Evolutionary conservation across 192 early-diverging fungal species (phyloP).

Genomic region (Podila verticillata): DNA sequence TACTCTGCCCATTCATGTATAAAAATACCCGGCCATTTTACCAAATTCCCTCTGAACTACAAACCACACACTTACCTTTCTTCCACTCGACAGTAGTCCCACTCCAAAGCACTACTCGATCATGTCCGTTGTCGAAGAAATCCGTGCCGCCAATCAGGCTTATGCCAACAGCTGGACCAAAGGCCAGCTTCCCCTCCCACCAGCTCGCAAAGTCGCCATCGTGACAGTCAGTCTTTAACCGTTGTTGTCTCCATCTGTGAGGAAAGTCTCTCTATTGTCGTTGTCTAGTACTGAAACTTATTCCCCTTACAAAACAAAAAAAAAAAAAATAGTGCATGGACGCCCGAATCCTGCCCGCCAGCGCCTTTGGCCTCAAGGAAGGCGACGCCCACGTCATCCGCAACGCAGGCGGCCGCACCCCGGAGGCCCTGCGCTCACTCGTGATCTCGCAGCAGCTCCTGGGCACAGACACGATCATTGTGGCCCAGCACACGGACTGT

Average conservation of each 20-base stretch:
- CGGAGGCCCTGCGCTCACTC: slow-evolving; percentile 53
- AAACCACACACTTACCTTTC: neutral
- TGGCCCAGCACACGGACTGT: slow-evolving; percentile 52
- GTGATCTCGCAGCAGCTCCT: slow-evolving; percentile 56
- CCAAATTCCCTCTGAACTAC: too few species aligned
- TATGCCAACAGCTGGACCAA: slow-evolving; percentile 47
- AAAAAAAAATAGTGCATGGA: slow-evolving; percentile 46
- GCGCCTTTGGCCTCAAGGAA: slow-evolving; percentile 49
- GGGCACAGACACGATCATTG: slow-evolving; percentile 47
- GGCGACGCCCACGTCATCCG: slow-evolving; percentile 59
- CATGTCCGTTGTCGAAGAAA: slow-evolving; percentile 38
- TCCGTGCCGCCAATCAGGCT: slow-evolving; percentile 41
- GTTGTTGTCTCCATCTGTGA: neutral
- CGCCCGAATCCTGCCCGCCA: slow-evolving; percentile 51
- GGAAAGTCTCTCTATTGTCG: neutral
- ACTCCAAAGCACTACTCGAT: neutral
- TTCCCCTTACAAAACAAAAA: neutral
- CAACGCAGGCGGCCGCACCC: slow-evolving; percentile 52
- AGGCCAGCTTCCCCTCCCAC: slow-evolving; percentile 52
- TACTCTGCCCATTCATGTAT: too few species aligned
- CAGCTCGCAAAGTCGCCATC: slow-evolving; percentile 52
- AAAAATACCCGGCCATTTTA: too few species aligned
- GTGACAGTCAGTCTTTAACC: slow-evolving; percentile 23
- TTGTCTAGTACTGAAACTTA: neutral
- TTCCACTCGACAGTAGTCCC: neutral